Evolutionary conservation across 2,329 filamentous ascomycete genomes (phyloP), one percentile per base, ranked within the genome.

Genomic region (Trichoderma guizhouense): DNA sequence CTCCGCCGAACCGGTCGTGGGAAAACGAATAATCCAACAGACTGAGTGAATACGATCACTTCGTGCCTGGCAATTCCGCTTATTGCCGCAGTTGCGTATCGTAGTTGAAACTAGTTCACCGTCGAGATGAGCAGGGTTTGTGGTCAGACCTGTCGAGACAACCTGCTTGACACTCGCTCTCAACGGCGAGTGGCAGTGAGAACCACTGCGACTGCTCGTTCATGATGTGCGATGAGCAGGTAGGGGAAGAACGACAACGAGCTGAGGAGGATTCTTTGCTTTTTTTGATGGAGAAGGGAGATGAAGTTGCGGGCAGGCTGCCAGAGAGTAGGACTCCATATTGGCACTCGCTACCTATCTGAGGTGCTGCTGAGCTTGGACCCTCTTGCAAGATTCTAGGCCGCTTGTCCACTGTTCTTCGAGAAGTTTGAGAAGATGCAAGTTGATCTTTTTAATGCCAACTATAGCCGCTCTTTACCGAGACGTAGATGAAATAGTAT

Each of bases 391-490:
- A 70, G 30, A 32, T 57, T 57, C 6, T 34, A 28, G 62, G 60
- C 66, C 24, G 39, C 14, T 21, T 18, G 32, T 21, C 60, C 60
- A 32, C 18, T 24, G 7, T n/a, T 58, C 12, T 21, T 53, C 7
- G 47, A 12, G 53, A 43, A 18, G 24, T 24, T 55, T 11, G 47
- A n/a, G 55, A 26, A n/a, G 47, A 64, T 55, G 47, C 51, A 58
- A 34, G 58, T 32, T 58, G 63, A 51, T 74, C 74, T 74, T 75
- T 75, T 18, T 74, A 28, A 72, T 67, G 65, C 76, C 69, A 71
- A 76, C 77, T 73, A 51, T 67, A 77, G 77, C 72, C 77, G 74
- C 73, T 78, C 77, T 60, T 78, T 72, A 21, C 53, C 39, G 21
- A 34, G 18, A 71, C 71, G 26, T 47, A 28, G 75, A 72, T 69